phyloP scores from a whole-genome alignment of 2,329 filamentous ascomycete genomes.

The Talaromyces islandicus region DNA sequence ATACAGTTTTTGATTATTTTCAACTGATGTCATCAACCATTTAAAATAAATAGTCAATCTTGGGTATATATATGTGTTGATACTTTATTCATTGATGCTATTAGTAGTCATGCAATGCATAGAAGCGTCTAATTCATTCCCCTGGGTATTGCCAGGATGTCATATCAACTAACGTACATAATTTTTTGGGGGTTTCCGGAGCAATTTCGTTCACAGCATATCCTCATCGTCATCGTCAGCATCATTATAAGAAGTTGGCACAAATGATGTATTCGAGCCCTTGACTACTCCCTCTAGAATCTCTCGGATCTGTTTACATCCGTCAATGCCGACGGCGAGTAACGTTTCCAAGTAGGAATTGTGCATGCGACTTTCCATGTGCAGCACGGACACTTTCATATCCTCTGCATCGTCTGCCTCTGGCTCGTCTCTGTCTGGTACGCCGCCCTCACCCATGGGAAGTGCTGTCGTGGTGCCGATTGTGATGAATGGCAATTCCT shows the following conservation, averaged over 20 bases:
- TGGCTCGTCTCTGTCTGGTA: neutral
- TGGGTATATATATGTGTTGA: neutral
- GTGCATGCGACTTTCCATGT: constrained; percentile 87
- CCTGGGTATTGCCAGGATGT: neutral
- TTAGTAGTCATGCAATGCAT: neutral
- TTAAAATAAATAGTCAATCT: neutral
- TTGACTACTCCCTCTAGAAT: constrained; percentile 72
- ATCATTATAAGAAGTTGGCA: neutral
- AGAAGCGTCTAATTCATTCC: neutral
- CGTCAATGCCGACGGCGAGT: constrained; percentile 86
- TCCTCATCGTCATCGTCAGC: neutral
- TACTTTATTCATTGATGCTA: neutral
- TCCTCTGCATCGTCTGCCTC: constrained; percentile 30
- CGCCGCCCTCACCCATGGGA: constrained; percentile 37
- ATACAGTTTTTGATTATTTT: no score
- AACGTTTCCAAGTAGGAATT: constrained; percentile 76
- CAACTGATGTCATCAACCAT: neutral
- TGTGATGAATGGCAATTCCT: constrained; percentile 83
- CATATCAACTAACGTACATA: neutral
- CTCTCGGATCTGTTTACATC: constrained; percentile 76
- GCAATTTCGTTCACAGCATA: neutral
- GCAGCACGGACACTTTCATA: constrained; percentile 64
- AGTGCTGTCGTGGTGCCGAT: constrained; percentile 59
- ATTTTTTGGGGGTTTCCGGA: neutral
- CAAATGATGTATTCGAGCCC: constrained; percentile 29